These are phyloP conservation scores for Ogataea neopini DNA, from an alignment of 805 yeast species.

Conservation along the genomic window DNA sequence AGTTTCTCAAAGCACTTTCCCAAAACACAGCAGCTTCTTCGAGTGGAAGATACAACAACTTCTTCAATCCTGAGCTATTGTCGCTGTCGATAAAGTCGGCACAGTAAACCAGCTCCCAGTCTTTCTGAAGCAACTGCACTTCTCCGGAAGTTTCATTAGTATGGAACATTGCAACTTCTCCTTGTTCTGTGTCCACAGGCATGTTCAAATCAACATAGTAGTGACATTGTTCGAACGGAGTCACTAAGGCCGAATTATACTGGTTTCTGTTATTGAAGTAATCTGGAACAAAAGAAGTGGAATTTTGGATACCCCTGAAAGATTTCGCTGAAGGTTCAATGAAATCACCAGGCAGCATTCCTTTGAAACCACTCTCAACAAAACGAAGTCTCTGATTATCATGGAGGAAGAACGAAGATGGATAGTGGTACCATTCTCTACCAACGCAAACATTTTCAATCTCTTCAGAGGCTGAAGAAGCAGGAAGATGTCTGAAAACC, in stretches of 20 bases:
- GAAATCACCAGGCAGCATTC: conserved; percentile 88
- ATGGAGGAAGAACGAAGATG: conserved; percentile 81
- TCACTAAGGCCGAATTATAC: conserved; percentile 61
- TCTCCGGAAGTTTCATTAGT: conserved; percentile 16
- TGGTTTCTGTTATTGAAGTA: conserved; percentile 76
- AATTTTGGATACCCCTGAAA: conserved; percentile 26
- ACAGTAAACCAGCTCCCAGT: conserved; percentile 54
- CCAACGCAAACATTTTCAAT: conserved; percentile 77
- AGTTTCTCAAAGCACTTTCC: background rate
- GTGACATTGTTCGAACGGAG: conserved; percentile 55
- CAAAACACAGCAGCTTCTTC: conserved; percentile 3
- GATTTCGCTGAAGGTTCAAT: conserved; percentile 36
- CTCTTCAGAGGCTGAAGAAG: conserved; percentile 15
- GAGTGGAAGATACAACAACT: conserved; percentile 43
- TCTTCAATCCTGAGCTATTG: conserved; percentile 53
- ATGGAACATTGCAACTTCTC: conserved; percentile 40
- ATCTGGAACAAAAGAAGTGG: conserved; percentile 52
- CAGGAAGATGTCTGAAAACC: conserved; percentile 50
- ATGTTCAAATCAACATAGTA: conserved; percentile 66
- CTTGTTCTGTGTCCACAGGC: conserved; percentile 44
- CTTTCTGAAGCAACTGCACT: conserved; percentile 18
- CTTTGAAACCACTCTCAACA: conserved; percentile 77
- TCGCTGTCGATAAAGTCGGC: conserved; percentile 53
- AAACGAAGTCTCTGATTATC: conserved; percentile 63
- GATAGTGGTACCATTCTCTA: conserved; percentile 92